Conservation (phyloP, 2,329 filamentous ascomycete genomes). For the Penicillium brevicompactum region DNA sequence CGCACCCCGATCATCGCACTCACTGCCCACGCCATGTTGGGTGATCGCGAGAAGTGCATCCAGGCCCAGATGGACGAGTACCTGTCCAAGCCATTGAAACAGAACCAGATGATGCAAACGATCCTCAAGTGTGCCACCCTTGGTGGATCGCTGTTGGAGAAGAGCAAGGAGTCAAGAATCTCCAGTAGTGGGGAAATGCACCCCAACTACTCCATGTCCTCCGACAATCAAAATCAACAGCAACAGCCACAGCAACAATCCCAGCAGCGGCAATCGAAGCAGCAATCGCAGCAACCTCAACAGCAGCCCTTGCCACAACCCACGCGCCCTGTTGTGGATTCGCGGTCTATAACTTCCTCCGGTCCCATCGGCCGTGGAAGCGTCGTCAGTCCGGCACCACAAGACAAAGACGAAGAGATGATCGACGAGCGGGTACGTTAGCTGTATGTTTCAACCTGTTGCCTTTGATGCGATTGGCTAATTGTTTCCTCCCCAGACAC, state of each 20-base stretch:
- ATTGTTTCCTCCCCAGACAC: conserved; percentile 33
- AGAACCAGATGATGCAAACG: conserved; percentile 96
- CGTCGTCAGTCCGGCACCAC: conserved; percentile 63
- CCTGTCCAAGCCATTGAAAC: conserved; percentile 91
- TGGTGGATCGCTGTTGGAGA: conserved; percentile 54
- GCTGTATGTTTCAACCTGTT: conserved; percentile 13
- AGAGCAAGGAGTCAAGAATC: conserved; percentile 46
- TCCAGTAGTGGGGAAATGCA: conserved; percentile 45
- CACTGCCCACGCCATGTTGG: conserved; percentile 97
- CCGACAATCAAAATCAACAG: conserved; percentile 42
- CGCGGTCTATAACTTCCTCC: conserved; percentile 69
- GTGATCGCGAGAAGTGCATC: conserved; percentile 96
- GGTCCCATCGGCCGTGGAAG: conserved; percentile 60
- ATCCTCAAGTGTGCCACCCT: conserved; percentile 96
- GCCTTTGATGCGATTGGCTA: conserved; percentile 8
- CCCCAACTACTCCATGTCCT: conserved; percentile 29
- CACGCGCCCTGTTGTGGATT: conserved; percentile 57
- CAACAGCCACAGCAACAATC: conserved; percentile 18
- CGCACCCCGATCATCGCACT: conserved; percentile 95
- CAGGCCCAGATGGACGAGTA: conserved; percentile 99
- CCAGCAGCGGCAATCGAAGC: conserved; percentile 15
- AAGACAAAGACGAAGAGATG: conserved; percentile 64
- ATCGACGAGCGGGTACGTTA: conserved; percentile 57
- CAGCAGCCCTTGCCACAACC: conserved; percentile 21
- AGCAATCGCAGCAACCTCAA: conserved; percentile 12